These are phyloP conservation scores for Solanum tarijense DNA, from an alignment of 257 asterid genomes.

Conservation along the genomic window DNA sequence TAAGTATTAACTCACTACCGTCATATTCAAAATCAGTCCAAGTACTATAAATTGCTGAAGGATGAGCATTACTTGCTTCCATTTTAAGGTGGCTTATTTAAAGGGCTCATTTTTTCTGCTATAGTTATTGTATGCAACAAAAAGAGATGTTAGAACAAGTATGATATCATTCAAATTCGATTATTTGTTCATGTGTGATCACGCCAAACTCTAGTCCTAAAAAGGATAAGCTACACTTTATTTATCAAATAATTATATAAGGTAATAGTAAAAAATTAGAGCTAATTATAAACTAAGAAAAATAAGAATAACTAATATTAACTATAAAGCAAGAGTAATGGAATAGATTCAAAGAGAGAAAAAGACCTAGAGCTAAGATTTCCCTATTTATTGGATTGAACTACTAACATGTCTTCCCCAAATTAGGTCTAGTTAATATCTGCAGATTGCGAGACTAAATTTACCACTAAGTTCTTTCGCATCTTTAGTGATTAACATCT, in stretches of 20 bases:
- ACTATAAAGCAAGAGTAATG: neutral
- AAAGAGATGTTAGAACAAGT: neutral
- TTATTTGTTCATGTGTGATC: neutral
- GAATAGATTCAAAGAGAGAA: neutral
- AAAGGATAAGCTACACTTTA: neutral
- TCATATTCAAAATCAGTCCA: neutral
- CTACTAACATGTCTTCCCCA: neutral
- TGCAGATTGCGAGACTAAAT: neutral
- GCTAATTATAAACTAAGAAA: neutral
- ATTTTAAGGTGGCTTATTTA: neutral
- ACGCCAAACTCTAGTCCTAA: neutral
- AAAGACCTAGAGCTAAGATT: neutral
- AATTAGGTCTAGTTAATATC: neutral
- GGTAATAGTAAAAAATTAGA: neutral
- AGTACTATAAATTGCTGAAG: neutral
- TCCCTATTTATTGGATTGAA: neutral
- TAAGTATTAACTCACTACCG: neutral
- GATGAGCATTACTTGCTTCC: neutral
- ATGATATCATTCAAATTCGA: neutral
- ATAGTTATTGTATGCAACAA: neutral
- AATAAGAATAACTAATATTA: neutral
- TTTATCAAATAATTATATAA: neutral
- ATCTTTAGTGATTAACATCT: neutral
- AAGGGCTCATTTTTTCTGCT: neutral
- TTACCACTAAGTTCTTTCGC: neutral